Evolutionary conservation across 1,284 basidiomycete species (phyloP), one percentile per base, ranked within the genome.

Genomic region (Cryptococcus sp.): DNA sequence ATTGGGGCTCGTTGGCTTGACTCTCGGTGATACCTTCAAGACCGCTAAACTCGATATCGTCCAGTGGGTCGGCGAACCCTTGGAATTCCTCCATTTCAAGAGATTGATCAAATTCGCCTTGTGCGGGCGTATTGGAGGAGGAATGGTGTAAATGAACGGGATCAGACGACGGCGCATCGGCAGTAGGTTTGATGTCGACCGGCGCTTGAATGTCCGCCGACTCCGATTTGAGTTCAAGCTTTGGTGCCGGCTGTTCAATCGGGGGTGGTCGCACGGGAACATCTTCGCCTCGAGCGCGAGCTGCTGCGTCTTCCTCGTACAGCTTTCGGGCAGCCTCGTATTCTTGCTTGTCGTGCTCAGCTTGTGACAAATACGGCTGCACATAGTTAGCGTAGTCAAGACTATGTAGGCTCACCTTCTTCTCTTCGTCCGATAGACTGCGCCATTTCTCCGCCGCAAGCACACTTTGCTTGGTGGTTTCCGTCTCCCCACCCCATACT

Each of bases 401-500:
- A 29, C 22, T 20, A 19, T 29, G 46, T 60, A 53, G 40, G 76
- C 82, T 57, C 70, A 92, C 91, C 84, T 89, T 89, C 75, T 93
- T 88, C 79, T 96, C 91, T 44, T 88, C 89, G 76, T 94, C 91
- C 45, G 87, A 88, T 84, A 97, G 89, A 52, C 85, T 87, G 63
- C 93, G 84, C 93, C 93, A 97, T 77, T 89, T 89, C 62, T 88
- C 87, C 48, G 93, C 93, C 52, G 93, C 93, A 51, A 96, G 82
- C 3, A 94, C 91, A 78, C 91, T 93, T 80, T 96, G 94, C 79
- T 89, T 90, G 40, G 93, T 94, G 3, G 94, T 94, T 80, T 95
- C 93, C 46, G 86, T 88, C 80, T 95, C 93, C 52, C 89, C 88
- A n/a, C 89, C 90, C 79, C 95, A 95, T 17, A 96, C 87, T 22